phyloP scores from a whole-genome alignment of 257 asterid species.

The Solanum gracilifrons region DNA sequence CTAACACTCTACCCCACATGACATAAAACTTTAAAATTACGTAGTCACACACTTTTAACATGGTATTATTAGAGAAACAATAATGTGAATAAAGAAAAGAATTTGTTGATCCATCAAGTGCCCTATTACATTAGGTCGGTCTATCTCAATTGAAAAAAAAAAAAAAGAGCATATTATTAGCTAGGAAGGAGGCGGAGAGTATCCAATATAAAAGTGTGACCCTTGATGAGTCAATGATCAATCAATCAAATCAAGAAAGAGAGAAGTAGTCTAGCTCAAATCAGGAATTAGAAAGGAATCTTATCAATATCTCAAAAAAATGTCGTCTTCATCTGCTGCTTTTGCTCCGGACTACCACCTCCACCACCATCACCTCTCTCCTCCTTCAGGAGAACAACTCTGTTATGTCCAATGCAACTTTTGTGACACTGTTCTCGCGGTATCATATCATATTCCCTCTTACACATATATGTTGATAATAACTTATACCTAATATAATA shows the following conservation, averaged over 20 bases:
- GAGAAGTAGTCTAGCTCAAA: neutral
- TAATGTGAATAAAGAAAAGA: neutral
- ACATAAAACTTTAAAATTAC: neutral
- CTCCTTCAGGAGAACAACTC: conserved; percentile 72
- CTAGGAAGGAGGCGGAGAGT: neutral
- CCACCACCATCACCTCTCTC: conserved; percentile 20
- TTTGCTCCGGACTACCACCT: conserved; percentile 76
- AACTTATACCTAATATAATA: no score
- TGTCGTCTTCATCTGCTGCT: conserved; percentile 79
- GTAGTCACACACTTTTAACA: neutral
- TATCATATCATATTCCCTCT: neutral
- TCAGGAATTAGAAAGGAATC: neutral
- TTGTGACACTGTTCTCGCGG: conserved; percentile 95
- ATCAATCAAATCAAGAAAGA: conserved; percentile 47
- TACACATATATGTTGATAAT: neutral
- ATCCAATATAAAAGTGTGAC: neutral
- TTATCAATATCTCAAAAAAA: conserved; percentile 4
- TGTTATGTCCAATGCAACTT: conserved; percentile 90
- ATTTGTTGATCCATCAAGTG: neutral
- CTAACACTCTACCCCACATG: no score
- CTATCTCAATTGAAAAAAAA: neutral
- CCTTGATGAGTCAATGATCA: conserved; percentile 63
- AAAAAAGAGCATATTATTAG: conserved; percentile 12
- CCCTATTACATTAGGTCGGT: neutral
- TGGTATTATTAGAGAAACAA: neutral